Conservation (phyloP, 2,329 filamentous ascomycete species). For the Neopestalotiopsis clavispora region DNA sequence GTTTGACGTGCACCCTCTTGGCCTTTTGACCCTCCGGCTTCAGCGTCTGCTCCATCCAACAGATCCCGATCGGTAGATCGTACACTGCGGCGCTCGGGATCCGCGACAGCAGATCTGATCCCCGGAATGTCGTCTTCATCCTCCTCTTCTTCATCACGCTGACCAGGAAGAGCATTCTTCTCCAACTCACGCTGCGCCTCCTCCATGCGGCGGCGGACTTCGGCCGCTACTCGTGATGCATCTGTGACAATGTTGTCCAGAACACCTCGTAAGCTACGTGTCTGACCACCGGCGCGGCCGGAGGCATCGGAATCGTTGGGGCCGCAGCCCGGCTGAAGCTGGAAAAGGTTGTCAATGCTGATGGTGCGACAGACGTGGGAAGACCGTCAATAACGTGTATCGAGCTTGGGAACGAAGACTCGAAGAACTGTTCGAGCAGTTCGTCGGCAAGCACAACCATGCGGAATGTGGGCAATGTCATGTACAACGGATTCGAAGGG, state of each 20-base stretch:
- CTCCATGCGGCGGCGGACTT: slow-evolving; percentile 91
- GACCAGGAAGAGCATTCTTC: slow-evolving; percentile 72
- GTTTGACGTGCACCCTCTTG: slow-evolving; percentile 35
- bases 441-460: slow-evolving; percentile 99
- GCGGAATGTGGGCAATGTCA: slow-evolving; percentile 95
- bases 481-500: slow-evolving; percentile 89
- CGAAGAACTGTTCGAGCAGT: slow-evolving; percentile 94
- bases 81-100: slow-evolving; percentile 67
- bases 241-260: slow-evolving; percentile 97
- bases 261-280: slow-evolving; percentile 84
- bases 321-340: slow-evolving; percentile 57
- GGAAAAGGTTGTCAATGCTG: slow-evolving; percentile 84
- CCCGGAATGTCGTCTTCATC: slow-evolving; percentile 65
- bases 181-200: slow-evolving; percentile 93
- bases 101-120: slow-evolving; percentile 43
- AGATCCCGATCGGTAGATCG: slow-evolving; percentile 72
- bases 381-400: slow-evolving; percentile 82
- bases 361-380: slow-evolving; percentile 42
- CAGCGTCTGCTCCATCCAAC: slow-evolving; percentile 75
- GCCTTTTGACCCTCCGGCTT: slow-evolving; percentile 55
- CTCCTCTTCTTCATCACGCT: slow-evolving; percentile 70
- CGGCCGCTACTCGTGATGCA: slow-evolving; percentile 92
- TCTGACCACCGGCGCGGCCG: slow-evolving; percentile 50
- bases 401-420: slow-evolving; percentile 90
- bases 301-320: slow-evolving; percentile 43